Evolutionary conservation across 2,329 filamentous ascomycete genomes (phyloP).

Genomic region (Hymenoscyphus linearis): DNA sequence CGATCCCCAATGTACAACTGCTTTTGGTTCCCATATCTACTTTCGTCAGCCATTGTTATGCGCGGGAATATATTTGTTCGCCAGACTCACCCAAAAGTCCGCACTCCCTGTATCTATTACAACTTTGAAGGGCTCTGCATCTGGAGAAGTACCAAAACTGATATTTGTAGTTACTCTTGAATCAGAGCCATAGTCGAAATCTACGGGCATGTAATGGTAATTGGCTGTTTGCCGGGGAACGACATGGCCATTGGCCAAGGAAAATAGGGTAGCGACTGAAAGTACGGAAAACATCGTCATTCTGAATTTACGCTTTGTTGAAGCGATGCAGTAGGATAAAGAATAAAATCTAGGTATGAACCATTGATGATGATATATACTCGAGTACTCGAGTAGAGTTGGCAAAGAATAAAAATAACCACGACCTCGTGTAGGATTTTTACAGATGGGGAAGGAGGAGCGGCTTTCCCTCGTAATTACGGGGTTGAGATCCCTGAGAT

Average conservation of each 20-base stretch:
- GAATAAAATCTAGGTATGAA: neutral
- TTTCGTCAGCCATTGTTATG: neutral
- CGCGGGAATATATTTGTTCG: neutral
- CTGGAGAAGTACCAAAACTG: slow-evolving; percentile 12
- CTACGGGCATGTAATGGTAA: slow-evolving; percentile 18
- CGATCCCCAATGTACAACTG: slow-evolving; percentile 18
- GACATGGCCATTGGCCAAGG: neutral
- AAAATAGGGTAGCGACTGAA: neutral
- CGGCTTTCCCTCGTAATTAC: no score
- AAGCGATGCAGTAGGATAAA: neutral
- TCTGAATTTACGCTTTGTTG: neutral
- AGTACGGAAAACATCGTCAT: neutral
- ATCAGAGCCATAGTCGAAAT: slow-evolving; percentile 15
- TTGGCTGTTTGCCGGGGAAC: neutral
- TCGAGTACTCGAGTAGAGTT: no score
- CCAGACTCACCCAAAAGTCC: slow-evolving; percentile 16
- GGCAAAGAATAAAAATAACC: neutral
- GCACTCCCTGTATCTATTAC: slow-evolving; percentile 20
- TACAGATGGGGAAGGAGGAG: neutral
- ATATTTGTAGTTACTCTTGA: slow-evolving; percentile 18
- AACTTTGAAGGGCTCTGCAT: slow-evolving; percentile 9
- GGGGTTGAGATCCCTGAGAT: no score
- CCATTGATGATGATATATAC: neutral
- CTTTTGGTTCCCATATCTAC: slow-evolving; percentile 15
- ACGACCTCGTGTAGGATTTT: neutral